Percentiles rank a stretch among this genome's conserved stretches.
phyloP scores from a whole-genome alignment of 768 basidiomycete genomes.

The Russula ochroleuca region DNA sequence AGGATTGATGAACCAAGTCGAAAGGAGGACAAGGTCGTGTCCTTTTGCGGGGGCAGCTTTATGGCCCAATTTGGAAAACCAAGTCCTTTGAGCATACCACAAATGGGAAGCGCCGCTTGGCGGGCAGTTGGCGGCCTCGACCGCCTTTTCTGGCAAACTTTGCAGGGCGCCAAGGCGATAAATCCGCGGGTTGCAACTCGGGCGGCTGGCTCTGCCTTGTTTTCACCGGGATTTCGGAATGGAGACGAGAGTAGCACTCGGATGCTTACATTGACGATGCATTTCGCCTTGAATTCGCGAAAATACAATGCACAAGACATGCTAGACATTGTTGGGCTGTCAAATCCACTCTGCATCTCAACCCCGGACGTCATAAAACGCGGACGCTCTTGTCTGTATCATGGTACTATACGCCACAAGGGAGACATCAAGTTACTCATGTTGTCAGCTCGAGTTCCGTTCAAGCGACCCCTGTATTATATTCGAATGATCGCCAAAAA shows the following conservation, averaged over 20 bases:
- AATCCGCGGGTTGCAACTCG: not conserved
- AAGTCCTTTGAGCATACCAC: conserved; percentile 3
- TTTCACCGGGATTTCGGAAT: no score
- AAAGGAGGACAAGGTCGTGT: conserved; percentile 19
- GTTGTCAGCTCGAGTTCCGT: no score
- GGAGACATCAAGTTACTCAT: no score
- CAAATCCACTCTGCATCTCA: not conserved
- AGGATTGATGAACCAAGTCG: not conserved
- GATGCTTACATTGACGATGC: no score
- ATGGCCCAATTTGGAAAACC: conserved; percentile 11
- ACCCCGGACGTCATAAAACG: no score
- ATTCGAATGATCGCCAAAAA: no score
- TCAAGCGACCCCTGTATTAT: no score
- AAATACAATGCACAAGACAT: not conserved
- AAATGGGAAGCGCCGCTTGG: not conserved
- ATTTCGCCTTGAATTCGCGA: not conserved
- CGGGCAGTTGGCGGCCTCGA: no score
- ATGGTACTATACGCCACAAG: no score
- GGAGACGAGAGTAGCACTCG: not conserved
- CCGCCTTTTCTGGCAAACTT: no score
- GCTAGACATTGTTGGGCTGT: not conserved
- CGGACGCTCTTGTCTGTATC: not conserved
- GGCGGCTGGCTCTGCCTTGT: no score
- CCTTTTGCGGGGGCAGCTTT: conserved; percentile 17
- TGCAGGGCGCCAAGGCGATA: no score